Evolutionary conservation across 768 basidiomycete species (phyloP).

Genomic region (Lentinula detonsa): DNA sequence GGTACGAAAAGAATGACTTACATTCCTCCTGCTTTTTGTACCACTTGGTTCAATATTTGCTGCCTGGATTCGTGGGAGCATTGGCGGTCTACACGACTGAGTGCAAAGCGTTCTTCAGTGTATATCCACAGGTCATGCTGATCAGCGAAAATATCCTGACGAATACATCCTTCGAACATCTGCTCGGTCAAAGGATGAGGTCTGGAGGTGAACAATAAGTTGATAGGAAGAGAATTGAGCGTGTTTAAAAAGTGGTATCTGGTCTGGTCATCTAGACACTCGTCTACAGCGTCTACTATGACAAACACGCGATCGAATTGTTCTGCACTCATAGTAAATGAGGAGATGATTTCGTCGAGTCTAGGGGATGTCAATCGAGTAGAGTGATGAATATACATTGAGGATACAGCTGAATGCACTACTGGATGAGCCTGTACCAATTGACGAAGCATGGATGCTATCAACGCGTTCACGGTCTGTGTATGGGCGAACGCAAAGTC

Average conservation of each 20-base stretch:
- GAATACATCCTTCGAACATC: background rate
- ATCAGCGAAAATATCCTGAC: background rate
- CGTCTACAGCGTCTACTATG: background rate
- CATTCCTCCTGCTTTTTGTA: background rate
- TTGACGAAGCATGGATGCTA: background rate
- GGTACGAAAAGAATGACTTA: background rate
- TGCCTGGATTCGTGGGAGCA: background rate
- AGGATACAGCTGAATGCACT: background rate
- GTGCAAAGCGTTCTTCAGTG: background rate
- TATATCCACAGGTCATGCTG: background rate
- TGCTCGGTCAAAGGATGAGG: background rate
- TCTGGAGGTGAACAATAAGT: background rate
- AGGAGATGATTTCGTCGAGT: background rate
- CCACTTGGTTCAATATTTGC: background rate
- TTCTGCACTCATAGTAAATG: background rate
- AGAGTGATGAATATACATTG: background rate
- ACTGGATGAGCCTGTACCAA: background rate
- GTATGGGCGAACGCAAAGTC: background rate
- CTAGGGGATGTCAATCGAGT: background rate
- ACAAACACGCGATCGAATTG: background rate
- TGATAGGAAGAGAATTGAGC: background rate
- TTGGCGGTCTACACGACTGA: background rate
- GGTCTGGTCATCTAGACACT: background rate
- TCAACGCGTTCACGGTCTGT: background rate
- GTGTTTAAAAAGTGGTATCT: background rate